A percentile compares a stretch with the other conserved stretches of the same genome.
Evolutionary conservation across 78 protist genomes (phyloP).

Genomic region (Dictyostelium capitatum): DNA sequence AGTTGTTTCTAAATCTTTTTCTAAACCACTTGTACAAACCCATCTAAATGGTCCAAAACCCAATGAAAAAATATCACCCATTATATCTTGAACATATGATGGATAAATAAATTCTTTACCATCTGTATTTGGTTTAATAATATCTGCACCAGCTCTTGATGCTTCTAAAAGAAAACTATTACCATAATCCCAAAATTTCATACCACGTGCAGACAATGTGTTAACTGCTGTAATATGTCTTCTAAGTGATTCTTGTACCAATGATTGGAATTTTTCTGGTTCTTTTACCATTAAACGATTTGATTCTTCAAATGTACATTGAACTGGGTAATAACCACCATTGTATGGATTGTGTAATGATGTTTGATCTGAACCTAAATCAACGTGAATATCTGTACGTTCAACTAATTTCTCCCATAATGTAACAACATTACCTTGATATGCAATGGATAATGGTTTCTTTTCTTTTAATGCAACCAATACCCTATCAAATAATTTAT

Average conservation of each 20-base stretch:
- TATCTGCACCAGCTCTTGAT: constrained; percentile 90
- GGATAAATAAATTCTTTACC: constrained; percentile 88
- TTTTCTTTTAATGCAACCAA: constrained; percentile 34
- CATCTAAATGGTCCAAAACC: constrained; percentile 98
- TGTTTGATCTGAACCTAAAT: constrained; percentile 95
- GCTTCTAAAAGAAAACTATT: constrained; percentile 91
- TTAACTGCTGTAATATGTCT: constrained; percentile 92
- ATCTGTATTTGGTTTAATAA: constrained; percentile 70
- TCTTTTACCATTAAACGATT: constrained; percentile 90
- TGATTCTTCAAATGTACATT: constrained; percentile 89
- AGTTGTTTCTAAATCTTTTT: constrained; percentile 86
- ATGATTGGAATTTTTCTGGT: constrained; percentile 84
- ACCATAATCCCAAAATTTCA: constrained; percentile 96
- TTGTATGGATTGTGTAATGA: constrained; percentile 95
- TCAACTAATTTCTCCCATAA: constrained; percentile 90
- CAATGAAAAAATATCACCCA: constrained; percentile 93
- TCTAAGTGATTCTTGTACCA: constrained; percentile 88
- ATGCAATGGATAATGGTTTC: constrained; percentile 79
- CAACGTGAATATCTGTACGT: constrained; percentile 79
- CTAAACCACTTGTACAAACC: constrained; percentile 91
- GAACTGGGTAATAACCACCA: constrained; percentile 97
- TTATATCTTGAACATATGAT: constrained; percentile 94
- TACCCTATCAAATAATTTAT: constrained; percentile 58
- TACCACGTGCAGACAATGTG: constrained; percentile 83
- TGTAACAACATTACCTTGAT: constrained; percentile 94